A percentile compares a stretch with the other conserved stretches of the same genome.
Evolutionary conservation across 2,329 filamentous ascomycete genomes (phyloP).

Genomic region (Colletotrichum euphorbiae): DNA sequence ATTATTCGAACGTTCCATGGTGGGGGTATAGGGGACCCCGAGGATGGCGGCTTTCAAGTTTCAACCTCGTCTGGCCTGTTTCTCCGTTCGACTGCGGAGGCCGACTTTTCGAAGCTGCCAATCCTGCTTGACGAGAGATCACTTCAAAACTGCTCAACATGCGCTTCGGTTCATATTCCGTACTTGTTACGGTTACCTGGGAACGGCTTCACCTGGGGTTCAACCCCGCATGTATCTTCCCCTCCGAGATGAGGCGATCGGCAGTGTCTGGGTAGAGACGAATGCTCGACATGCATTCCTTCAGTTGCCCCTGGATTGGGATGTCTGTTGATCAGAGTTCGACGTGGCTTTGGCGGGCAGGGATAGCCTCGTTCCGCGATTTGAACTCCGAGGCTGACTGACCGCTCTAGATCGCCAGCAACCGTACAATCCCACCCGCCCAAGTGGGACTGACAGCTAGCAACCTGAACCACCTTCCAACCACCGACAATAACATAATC

Average conservation of each 20-base stretch:
- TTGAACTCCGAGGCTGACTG: constrained; percentile 40
- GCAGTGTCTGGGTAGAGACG: constrained; percentile 5
- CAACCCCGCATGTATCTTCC: constrained; percentile 18
- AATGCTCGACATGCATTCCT: constrained; percentile 26
- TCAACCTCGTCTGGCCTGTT: not conserved
- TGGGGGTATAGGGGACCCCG: constrained; percentile 26
- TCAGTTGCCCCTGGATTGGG: constrained; percentile 26
- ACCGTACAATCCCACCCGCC: constrained; percentile 17
- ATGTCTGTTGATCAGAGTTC: constrained; percentile 33
- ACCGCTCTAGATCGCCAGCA: constrained; percentile 40
- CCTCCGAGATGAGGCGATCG: constrained; percentile 27
- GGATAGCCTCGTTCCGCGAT: constrained; percentile 39
- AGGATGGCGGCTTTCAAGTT: constrained; percentile 16
- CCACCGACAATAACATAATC: constrained; percentile 11
- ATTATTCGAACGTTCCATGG: constrained; percentile 24
- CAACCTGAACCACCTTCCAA: constrained; percentile 29
- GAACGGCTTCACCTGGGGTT: constrained; percentile 29
- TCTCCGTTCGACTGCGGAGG: constrained; percentile 8
- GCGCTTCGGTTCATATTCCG: not conserved
- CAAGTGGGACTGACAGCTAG: constrained; percentile 36
- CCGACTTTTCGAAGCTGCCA: not conserved
- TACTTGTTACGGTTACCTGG: constrained; percentile 12
- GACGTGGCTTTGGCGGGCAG: constrained; percentile 40
- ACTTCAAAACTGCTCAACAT: constrained; percentile 34
- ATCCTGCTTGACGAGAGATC: constrained; percentile 21